Percentiles rank a stretch among this genome's conserved stretches.
Conservation (phyloP, 257 asterid genomes). For the Nemophila menziesii region DNA sequence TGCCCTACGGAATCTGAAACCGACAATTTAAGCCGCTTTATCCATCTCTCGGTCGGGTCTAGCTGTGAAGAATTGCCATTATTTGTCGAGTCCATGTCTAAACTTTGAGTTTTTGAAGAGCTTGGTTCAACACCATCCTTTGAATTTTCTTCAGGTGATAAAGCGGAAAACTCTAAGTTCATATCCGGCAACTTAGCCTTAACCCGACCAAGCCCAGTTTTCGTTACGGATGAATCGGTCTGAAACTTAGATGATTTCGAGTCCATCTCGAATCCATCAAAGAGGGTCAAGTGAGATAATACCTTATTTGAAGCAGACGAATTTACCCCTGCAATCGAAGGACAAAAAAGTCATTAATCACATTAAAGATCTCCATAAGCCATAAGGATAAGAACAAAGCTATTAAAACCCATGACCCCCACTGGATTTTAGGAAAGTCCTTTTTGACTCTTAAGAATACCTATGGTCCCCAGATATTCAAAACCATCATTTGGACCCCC, state of each 20-base stretch:
- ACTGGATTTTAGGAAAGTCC: no score
- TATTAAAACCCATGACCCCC: no score
- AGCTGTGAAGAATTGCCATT: slow-evolving; percentile 13
- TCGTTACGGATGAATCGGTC: slow-evolving; percentile 15
- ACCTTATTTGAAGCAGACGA: slow-evolving; percentile 50
- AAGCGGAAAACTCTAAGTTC: slow-evolving; percentile 35
- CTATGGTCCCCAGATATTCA: background rate
- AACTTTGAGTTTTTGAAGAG: slow-evolving; percentile 69
- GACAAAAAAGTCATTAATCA: slow-evolving; percentile 13
- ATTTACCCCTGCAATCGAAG: slow-evolving; percentile 36
- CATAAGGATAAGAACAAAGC: no score
- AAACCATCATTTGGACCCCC: no score
- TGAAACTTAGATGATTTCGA: slow-evolving; percentile 1
- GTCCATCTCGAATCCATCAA: slow-evolving; percentile 16
- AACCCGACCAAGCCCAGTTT: slow-evolving; percentile 7
- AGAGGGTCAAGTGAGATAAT: slow-evolving; percentile 10
- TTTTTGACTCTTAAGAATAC: background rate
- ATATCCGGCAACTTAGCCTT: slow-evolving; percentile 22
- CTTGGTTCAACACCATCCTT: slow-evolving; percentile 25
- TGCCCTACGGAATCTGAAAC: slow-evolving; percentile 25
- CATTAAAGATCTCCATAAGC: background rate
- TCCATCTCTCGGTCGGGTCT: slow-evolving; percentile 54
- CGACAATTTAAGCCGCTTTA: slow-evolving; percentile 53
- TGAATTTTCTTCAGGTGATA: slow-evolving; percentile 23
- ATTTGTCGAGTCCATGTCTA: slow-evolving; percentile 47